Percentiles rank a stretch among this genome's conserved stretches.
Conservation (phyloP, 129 eudicot genomes). For the Lactuca sativa region DNA sequence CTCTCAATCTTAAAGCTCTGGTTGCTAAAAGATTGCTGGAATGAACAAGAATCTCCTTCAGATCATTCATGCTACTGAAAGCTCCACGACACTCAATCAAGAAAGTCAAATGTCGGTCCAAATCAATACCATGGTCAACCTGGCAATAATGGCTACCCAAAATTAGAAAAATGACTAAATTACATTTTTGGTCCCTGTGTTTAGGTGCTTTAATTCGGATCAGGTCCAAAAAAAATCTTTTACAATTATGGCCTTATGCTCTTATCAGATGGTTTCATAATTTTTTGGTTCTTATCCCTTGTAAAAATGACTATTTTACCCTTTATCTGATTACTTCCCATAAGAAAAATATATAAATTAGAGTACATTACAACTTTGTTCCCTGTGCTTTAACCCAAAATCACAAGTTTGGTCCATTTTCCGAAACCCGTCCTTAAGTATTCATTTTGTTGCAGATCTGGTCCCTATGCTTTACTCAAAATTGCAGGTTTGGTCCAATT, state of each 20-base stretch:
- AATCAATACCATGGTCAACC: conserved; percentile 73
- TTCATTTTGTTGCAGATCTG: neutral
- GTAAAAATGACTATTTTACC: neutral
- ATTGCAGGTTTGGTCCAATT: neutral
- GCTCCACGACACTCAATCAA: conserved; percentile 80
- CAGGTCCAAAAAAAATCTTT: neutral
- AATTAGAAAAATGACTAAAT: neutral
- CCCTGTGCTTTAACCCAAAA: neutral
- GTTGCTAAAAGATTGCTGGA: conserved; percentile 64
- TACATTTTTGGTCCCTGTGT: neutral
- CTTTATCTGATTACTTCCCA: neutral
- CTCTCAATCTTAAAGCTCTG: conserved; percentile 51
- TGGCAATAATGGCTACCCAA: conserved; percentile 30
- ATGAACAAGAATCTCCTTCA: conserved; percentile 84
- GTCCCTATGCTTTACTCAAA: neutral
- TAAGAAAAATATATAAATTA: too few relatives aligned
- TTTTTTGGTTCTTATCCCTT: neutral
- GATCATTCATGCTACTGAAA: conserved; percentile 54
- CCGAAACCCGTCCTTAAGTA: too few relatives aligned
- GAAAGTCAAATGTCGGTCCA: conserved; percentile 66
- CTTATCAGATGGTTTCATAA: neutral
- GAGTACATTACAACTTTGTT: neutral
- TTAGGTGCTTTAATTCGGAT: neutral
- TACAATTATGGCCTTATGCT: neutral
- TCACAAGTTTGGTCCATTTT: neutral